Evolutionary conservation across 2,329 filamentous ascomycete genomes (phyloP), one percentile per base, ranked within the genome.

Genomic region (Corniculantispora saksenae): DNA sequence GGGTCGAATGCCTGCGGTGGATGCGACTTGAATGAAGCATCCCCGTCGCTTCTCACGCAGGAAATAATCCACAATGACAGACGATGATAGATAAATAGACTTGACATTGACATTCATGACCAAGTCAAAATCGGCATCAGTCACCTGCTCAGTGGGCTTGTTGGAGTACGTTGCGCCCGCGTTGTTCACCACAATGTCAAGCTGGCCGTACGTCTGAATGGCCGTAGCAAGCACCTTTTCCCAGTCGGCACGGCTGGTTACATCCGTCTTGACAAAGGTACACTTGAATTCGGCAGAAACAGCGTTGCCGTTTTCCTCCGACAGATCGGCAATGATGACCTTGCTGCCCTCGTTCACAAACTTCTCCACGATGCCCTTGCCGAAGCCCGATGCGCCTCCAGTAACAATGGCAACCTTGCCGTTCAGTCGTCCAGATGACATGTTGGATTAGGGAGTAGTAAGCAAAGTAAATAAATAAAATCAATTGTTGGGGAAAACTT

Each of bases 41-140:
- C 86, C 89, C 0, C 85, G 83, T 8, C 84, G 81, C 1, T 83
- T 82, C 65, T 84, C 77, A 64, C 83, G 81, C 38, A 90, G 75
- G 51, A 91, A 84, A 67, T 89, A 87, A 0, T 84, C 85, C 7
- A 91, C 75, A 45, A 89, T 80, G 3, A 88, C 84, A 62, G 81
- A 81, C 1, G 86, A 84, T 0, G 86, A 87, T 23, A 86, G 74
- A 73, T 84, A 92, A 54, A 91, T 82, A 3, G 85, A 84, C 76
- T 89, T 90, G 67, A 91, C 87, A 68, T 92, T 91, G 66, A 91
- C 87, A 62, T 83, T 83, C 73, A 91, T 89, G 45, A 89, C 85
- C 54, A 83, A 79, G 69, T 91, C 87, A 66, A 89, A 91, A 56
- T 91, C 89, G 5, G 81, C 80, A 61, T 90, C 87, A 0, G 86